These are phyloP conservation scores for Paramecium biaurelia DNA, from an alignment of 73 alveolate species.

Conservation along the genomic window DNA sequence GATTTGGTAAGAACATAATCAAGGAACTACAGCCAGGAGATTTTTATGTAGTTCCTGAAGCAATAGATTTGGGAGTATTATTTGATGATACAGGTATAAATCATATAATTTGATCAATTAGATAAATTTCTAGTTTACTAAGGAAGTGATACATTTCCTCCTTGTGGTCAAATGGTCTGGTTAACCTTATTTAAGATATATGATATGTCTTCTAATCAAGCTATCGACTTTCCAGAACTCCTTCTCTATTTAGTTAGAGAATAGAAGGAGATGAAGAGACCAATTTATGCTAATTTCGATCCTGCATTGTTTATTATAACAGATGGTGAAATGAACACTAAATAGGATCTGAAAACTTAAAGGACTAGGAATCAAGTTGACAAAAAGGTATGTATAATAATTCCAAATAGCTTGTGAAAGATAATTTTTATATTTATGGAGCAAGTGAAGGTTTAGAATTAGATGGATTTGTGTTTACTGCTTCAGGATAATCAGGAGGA, in stretches of 20 bases:
- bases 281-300: conserved; percentile 37
- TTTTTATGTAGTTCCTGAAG: conserved; percentile 7
- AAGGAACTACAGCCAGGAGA: conserved; percentile 12
- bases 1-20: conserved; percentile 25
- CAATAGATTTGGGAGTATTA: not conserved
- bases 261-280: conserved; percentile 45
- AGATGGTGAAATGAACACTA: not conserved
- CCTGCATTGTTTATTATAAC: not conserved
- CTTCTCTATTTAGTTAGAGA: not conserved
- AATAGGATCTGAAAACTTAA: conserved; percentile 1
- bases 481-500: not conserved
- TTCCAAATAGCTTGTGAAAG: not conserved
- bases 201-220: not conserved
- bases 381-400: not conserved
- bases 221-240: conserved; percentile 20
- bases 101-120: not conserved
- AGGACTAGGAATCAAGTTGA: conserved; percentile 15
- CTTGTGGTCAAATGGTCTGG: conserved; percentile 34
- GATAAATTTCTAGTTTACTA: not conserved
- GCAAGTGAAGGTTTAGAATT: not conserved
- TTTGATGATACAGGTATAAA: conserved; percentile 2
- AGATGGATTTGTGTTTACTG: conserved; percentile 7
- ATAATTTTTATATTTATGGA: conserved; percentile 19
- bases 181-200: not conserved
- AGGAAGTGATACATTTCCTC: conserved; percentile 36